Conservation (phyloP, 805 yeast species). For the Nakazawaea wyomingensis region DNA sequence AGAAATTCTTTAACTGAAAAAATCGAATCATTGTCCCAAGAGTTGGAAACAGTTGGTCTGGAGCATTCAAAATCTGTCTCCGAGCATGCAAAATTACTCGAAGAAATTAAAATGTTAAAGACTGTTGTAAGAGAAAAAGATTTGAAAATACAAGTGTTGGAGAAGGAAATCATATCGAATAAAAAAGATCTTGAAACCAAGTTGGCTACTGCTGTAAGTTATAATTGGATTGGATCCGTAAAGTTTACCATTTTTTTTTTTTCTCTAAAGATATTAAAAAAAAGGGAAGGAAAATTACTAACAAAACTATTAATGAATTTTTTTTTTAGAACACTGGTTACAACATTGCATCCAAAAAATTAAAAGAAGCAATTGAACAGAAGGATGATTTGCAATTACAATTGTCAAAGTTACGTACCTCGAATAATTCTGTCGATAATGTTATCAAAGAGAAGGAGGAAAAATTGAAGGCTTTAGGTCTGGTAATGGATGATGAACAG, state of each 20-base stretch:
- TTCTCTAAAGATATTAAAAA: too few relatives aligned
- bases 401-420: constrained; percentile 31
- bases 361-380: constrained; percentile 36
- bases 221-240: constrained; percentile 8
- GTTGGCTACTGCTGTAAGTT: constrained; percentile 26
- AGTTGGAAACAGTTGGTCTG: constrained; percentile 10
- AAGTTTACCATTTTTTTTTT: constrained; percentile 6
- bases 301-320: constrained; percentile 6
- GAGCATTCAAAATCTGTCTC: constrained; percentile 7
- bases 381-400: constrained; percentile 37
- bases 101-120: constrained; percentile 28
- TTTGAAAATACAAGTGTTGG: constrained; percentile 24
- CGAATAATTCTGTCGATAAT: constrained; percentile 29
- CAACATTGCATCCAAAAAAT: constrained; percentile 28
- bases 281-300: too few relatives aligned
- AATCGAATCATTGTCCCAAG: constrained; percentile 18
- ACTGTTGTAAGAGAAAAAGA: constrained; percentile 28
- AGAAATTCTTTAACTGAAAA: constrained; percentile 16
- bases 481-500: constrained; percentile 22
- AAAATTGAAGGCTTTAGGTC: constrained; percentile 27
- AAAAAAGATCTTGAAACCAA: constrained; percentile 31
- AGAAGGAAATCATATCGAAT: constrained; percentile 25
- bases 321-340: constrained; percentile 16
- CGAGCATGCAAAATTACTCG: constrained; percentile 15
- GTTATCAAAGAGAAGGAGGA: constrained; percentile 30